Conservation (phyloP, 2,329 filamentous ascomycete genomes). For the Alternaria infectoria region DNA sequence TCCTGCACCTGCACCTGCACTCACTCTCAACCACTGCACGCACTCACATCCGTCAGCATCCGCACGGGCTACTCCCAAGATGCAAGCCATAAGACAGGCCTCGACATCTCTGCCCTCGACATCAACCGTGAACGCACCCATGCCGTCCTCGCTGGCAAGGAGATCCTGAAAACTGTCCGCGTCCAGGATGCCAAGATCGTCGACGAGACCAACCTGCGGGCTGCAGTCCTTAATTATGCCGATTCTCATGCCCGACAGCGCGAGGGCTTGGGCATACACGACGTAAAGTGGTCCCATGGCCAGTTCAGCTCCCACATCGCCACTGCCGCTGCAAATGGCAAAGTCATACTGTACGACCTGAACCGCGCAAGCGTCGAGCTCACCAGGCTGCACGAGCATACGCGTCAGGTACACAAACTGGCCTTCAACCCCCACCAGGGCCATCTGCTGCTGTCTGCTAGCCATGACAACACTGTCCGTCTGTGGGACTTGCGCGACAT, state of each 20-base stretch:
- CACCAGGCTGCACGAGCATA: slow-evolving; percentile 68
- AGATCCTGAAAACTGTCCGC: slow-evolving; percentile 70
- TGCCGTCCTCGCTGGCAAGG: slow-evolving; percentile 68
- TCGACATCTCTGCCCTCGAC: slow-evolving; percentile 68
- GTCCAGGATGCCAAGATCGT: slow-evolving; percentile 63
- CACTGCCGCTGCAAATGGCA: slow-evolving; percentile 69
- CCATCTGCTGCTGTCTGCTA: slow-evolving; percentile 66
- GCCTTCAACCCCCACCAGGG: slow-evolving; percentile 69
- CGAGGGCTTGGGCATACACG: slow-evolving; percentile 67
- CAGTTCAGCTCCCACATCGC: slow-evolving; percentile 66
- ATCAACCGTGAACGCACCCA: slow-evolving; percentile 68
- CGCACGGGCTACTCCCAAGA: slow-evolving; percentile 60
- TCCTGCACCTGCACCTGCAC: not conserved
- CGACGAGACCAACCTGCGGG: slow-evolving; percentile 69
- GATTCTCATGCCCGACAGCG: slow-evolving; percentile 58
- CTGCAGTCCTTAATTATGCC: slow-evolving; percentile 64
- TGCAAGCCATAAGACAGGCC: slow-evolving; percentile 67
- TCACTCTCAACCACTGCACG: not conserved
- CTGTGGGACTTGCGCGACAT: slow-evolving; percentile 69
- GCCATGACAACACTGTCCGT: slow-evolving; percentile 68
- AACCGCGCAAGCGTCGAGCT: slow-evolving; percentile 66
- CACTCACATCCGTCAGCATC: slow-evolving; percentile 31
- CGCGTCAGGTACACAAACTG: slow-evolving; percentile 68
- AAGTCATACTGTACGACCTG: slow-evolving; percentile 70
- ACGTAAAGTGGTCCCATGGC: slow-evolving; percentile 72